Evolutionary conservation across 1,139 yeast genomes (phyloP).

Genomic region (Kurtzmaniella quercitrusa): DNA sequence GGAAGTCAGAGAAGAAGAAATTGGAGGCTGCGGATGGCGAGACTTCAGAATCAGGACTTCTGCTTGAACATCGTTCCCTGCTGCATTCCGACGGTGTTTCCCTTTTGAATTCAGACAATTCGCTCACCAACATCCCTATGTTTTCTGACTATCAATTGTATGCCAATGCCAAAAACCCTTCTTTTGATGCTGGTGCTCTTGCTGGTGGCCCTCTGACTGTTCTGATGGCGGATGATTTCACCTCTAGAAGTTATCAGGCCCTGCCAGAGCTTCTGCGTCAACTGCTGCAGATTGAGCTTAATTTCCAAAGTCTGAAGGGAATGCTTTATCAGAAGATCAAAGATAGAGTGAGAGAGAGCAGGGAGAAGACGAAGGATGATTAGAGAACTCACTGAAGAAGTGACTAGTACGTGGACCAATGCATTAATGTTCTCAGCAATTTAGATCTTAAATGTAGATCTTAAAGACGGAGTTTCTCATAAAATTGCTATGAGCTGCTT

Average conservation of each 20-base stretch:
- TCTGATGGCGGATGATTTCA: slow-evolving; percentile 30
- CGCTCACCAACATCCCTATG: slow-evolving; percentile 53
- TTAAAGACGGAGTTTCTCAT: too few species aligned
- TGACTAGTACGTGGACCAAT: not conserved
- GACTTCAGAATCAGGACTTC: slow-evolving; percentile 8
- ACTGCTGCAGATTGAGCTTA: slow-evolving; percentile 31
- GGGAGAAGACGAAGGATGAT: slow-evolving; percentile 14
- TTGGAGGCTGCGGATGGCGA: slow-evolving; percentile 6
- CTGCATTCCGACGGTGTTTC: slow-evolving; percentile 52
- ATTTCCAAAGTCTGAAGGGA: slow-evolving; percentile 19
- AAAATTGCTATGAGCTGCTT: too few species aligned
- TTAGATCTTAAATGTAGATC: too few species aligned
- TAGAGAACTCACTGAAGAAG: too few species aligned
- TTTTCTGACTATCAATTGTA: slow-evolving; percentile 45
- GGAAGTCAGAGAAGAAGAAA: slow-evolving; percentile 18
- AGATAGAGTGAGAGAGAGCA: slow-evolving; percentile 30
- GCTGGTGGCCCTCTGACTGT: slow-evolving; percentile 23
- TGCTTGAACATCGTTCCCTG: slow-evolving; percentile 24
- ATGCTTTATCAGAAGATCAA: slow-evolving; percentile 33
- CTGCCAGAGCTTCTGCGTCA: slow-evolving; percentile 15
- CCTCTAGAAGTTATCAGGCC: slow-evolving; percentile 7
- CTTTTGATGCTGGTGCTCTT: slow-evolving; percentile 21
- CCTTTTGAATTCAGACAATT: slow-evolving; percentile 47
- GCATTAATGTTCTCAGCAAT: not conserved
- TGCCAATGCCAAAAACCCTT: slow-evolving; percentile 26